These are phyloP conservation scores for Cucurbita maxima DNA, from an alignment of 306 rosid genomes.

Conservation along the genomic window DNA sequence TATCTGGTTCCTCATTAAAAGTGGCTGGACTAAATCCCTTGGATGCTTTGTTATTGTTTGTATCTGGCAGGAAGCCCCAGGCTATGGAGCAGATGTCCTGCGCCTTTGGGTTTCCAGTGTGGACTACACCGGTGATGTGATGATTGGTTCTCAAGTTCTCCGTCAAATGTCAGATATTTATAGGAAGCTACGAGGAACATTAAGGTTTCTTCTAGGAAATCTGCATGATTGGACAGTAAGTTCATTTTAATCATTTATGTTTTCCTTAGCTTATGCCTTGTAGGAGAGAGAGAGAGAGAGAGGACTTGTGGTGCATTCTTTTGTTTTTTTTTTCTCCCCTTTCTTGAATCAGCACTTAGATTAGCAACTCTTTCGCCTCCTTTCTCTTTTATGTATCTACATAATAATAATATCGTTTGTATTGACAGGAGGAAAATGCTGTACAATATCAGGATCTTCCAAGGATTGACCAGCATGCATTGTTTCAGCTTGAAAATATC, in stretches of 20 bases:
- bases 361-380: not conserved
- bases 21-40: not conserved
- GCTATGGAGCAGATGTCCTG: constrained; percentile 91
- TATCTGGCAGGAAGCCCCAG: constrained; percentile 63
- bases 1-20: constrained; percentile 4
- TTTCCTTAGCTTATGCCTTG: constrained; percentile 1
- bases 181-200: constrained; percentile 92
- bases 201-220: constrained; percentile 91
- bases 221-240: constrained; percentile 97
- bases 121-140: constrained; percentile 79
- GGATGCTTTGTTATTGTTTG: not conserved
- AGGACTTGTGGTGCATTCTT: not conserved
- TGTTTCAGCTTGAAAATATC: constrained; percentile 88
- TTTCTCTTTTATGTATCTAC: not conserved
- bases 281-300: not conserved
- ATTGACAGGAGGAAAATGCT: constrained; percentile 49
- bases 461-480: constrained; percentile 70
- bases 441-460: constrained; percentile 75
- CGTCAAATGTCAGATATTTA: constrained; percentile 95
- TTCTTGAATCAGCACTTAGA: not conserved
- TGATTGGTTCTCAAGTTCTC: constrained; percentile 86
- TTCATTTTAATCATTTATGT: not conserved
- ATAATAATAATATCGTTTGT: not conserved
- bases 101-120: constrained; percentile 99
- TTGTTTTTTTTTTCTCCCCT: not conserved